These are phyloP conservation scores for Acacia concinna DNA, from an alignment of 331 rosid species.

Conservation along the genomic window DNA sequence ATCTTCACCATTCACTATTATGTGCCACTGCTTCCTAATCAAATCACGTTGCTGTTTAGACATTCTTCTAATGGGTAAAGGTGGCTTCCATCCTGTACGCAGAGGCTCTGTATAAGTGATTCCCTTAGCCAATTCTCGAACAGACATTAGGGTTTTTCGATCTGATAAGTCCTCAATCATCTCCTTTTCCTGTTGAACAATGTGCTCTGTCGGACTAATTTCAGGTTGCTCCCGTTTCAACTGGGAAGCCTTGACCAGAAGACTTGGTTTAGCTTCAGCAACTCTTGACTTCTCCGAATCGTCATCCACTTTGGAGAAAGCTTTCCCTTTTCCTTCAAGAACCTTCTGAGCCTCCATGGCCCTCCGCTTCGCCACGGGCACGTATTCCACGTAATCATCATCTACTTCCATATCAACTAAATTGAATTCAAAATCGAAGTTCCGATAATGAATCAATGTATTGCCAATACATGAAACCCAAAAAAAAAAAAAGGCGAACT, in stretches of 20 bases:
- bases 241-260: slow-evolving; percentile 75
- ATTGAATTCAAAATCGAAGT: not conserved
- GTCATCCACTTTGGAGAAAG: slow-evolving; percentile 57
- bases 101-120: slow-evolving; percentile 76
- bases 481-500: not conserved
- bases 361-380: slow-evolving; percentile 87
- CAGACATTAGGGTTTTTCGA: slow-evolving; percentile 83
- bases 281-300: slow-evolving; percentile 56
- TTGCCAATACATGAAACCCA: not conserved
- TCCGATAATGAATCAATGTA: not conserved
- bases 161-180: slow-evolving; percentile 85
- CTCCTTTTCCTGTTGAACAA: slow-evolving; percentile 82
- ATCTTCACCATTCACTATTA: slow-evolving; percentile 75
- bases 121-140: slow-evolving; percentile 88
- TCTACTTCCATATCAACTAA: slow-evolving; percentile 58
- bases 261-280: slow-evolving; percentile 80
- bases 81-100: slow-evolving; percentile 92
- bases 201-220: slow-evolving; percentile 72
- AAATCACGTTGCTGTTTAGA: slow-evolving; percentile 62
- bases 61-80: slow-evolving; percentile 70
- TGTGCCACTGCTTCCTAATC: slow-evolving; percentile 84
- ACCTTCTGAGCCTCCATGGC: slow-evolving; percentile 83
- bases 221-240: slow-evolving; percentile 85
- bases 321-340: slow-evolving; percentile 72
- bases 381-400: slow-evolving; percentile 64